Base-by-base conservation (phyloP, 805 yeast genomes). In the Naumovozyma castellii region DNA sequence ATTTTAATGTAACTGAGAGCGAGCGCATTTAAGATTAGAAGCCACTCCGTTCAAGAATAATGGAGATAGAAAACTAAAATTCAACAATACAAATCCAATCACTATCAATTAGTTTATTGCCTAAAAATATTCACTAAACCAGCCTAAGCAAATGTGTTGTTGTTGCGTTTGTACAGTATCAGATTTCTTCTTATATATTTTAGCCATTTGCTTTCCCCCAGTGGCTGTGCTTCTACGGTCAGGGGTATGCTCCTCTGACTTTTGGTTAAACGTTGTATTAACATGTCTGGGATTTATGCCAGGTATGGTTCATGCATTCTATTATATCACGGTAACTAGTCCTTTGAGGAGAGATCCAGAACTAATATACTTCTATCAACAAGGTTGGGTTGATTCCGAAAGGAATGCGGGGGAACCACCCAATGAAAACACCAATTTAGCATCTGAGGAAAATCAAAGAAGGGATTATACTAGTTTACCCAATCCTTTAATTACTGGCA, bases 201-300 rank as follows among this genome's bases (percentile, higher is more conserved):
- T 78, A 5, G 79, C 85, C 2, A 68, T 80, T 37, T 66, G 82
- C 37, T 68, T 79, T 53, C 92, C 94, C 2, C 92, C 92, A 0
- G 65, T 82, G 10, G 84, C 88, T 0, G 87, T 83, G 9, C 61
- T 77, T 57, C 67, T 80, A 29, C 68, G 86, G 53, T 64, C 76
- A 36, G 92, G 92, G 1, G 39, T 73, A 13, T 76, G 75, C 48
- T 66, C 80, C 2, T 53, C 64, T 27, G 84, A 81, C 37, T 54
- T 71, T 13, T 59, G 76, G 31, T 53, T 84, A 53, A 81, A 82
- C 63, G 62, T 81, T 36, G 51, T 84, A 33, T 70, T 84, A 53
- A 78, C 88, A 17, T 58, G 77, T 46, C 68, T 84, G 43, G 92
- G 88, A 32, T 83, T 78, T 62, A 63, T 84, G 46, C 94, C 94